Conservation (phyloP, 768 basidiomycete species). For the Cyathus striatus region DNA sequence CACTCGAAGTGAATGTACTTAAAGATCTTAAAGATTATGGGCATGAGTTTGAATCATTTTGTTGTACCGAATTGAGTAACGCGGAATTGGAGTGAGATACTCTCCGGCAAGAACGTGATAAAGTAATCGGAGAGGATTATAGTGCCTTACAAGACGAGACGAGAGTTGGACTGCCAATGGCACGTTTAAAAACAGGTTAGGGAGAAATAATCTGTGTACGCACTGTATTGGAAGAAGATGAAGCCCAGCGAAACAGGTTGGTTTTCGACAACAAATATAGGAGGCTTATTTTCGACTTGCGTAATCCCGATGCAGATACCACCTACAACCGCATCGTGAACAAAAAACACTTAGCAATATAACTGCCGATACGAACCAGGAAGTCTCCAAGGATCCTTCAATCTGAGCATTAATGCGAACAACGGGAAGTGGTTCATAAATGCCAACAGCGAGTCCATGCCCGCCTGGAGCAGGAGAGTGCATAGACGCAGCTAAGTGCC, state of each 20-base stretch:
- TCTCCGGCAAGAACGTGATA: conserved; percentile 43
- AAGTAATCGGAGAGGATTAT: conserved; percentile 53
- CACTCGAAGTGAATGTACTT: too few relatives aligned
- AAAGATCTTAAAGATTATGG: too few relatives aligned
- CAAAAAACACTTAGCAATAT: background rate
- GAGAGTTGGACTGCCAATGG: conserved; percentile 39
- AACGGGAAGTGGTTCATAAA: conserved; percentile 93
- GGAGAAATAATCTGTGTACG: conserved; percentile 9
- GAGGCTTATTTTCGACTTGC: conserved; percentile 15
- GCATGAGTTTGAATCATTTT: too few relatives aligned
- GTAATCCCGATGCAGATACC: conserved; percentile 21
- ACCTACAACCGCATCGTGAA: conserved; percentile 8
- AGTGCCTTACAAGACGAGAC: conserved; percentile 45
- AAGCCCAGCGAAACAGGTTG: conserved; percentile 44
- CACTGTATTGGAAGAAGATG: conserved; percentile 60
- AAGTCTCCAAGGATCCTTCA: conserved; percentile 79
- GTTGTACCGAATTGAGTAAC: conserved; percentile 30
- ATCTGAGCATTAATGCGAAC: conserved; percentile 77
- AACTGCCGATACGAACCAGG: conserved; percentile 50
- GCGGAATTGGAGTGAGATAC: conserved; percentile 44
- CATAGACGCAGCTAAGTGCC: conserved; percentile 20
- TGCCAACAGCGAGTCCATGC: conserved; percentile 59
- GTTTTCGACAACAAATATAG: conserved; percentile 28
- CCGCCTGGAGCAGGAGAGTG: conserved; percentile 55
- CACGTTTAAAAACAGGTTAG: background rate